phyloP scores from a whole-genome alignment of 2,329 filamentous ascomycete species.

The Aureobasidium pullulans region DNA sequence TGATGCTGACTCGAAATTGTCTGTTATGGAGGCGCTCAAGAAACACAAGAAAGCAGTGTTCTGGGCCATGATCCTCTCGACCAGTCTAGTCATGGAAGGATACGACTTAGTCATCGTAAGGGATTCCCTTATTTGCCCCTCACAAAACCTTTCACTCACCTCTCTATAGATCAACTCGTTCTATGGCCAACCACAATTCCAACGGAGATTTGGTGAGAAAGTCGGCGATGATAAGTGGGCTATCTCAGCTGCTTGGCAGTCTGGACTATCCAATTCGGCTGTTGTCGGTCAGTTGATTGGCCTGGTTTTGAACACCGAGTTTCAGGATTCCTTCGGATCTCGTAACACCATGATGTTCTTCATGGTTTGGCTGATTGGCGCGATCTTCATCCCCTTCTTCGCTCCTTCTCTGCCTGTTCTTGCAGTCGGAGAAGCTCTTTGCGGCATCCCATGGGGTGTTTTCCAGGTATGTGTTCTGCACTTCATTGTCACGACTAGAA shows the following conservation, averaged over 20 bases:
- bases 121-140: background rate
- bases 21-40: slow-evolving; percentile 21
- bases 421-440: slow-evolving; percentile 53
- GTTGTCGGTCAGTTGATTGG: background rate
- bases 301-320: background rate
- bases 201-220: slow-evolving; percentile 43
- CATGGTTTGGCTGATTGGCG: slow-evolving; percentile 22
- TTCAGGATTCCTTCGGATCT: background rate
- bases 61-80: slow-evolving; percentile 54
- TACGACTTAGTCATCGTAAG: background rate
- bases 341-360: slow-evolving; percentile 2
- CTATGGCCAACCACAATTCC: slow-evolving; percentile 51
- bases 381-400: slow-evolving; percentile 45
- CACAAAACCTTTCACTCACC: slow-evolving; percentile 47
- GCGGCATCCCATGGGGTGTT: slow-evolving; percentile 53
- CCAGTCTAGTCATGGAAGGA: slow-evolving; percentile 51
- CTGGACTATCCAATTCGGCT: slow-evolving; percentile 21
- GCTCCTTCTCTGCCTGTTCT: slow-evolving; percentile 30
- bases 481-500: no score
- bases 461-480: slow-evolving; percentile 28
- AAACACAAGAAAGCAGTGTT: slow-evolving; percentile 39
- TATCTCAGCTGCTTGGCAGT: slow-evolving; percentile 33
- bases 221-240: slow-evolving; percentile 28
- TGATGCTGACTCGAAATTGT: background rate
- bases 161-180: slow-evolving; percentile 52